These are phyloP conservation scores for Penicillium olsonii DNA, from an alignment of 2,329 filamentous ascomycete genomes.

Conservation along the genomic window DNA sequence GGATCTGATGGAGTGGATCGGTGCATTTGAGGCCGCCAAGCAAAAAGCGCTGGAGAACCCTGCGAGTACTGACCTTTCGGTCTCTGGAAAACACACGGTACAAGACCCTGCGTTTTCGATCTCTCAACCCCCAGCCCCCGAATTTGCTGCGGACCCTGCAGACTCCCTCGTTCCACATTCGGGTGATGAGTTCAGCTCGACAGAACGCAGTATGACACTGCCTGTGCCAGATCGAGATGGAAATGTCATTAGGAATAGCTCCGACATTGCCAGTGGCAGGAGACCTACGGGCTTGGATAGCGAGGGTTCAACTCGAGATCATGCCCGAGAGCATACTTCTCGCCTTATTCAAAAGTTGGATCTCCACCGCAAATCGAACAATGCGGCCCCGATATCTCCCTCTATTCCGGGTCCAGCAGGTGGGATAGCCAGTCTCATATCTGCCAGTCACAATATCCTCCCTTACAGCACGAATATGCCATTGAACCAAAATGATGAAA, in stretches of 20 bases:
- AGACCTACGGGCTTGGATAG: slow-evolving; percentile 54
- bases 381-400: slow-evolving; percentile 54
- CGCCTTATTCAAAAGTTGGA: slow-evolving; percentile 93
- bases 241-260: slow-evolving; percentile 64
- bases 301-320: slow-evolving; percentile 70
- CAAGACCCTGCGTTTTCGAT: slow-evolving; percentile 84
- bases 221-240: slow-evolving; percentile 65
- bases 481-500: slow-evolving; percentile 39
- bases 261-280: slow-evolving; percentile 62
- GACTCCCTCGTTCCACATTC: slow-evolving; percentile 63
- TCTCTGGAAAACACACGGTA: slow-evolving; percentile 45
- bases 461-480: slow-evolving; percentile 59
- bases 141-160: slow-evolving; percentile 80
- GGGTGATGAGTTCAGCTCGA: slow-evolving; percentile 55
- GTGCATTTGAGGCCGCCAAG: slow-evolving; percentile 91
- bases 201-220: slow-evolving; percentile 67
- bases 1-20: slow-evolving; percentile 92
- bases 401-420: slow-evolving; percentile 50
- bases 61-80: slow-evolving; percentile 51
- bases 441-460: slow-evolving; percentile 76
- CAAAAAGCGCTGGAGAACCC: slow-evolving; percentile 82
- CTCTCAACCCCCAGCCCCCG: slow-evolving; percentile 80
- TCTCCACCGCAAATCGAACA: slow-evolving; percentile 73
- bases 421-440: slow-evolving; percentile 83
- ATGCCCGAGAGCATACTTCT: slow-evolving; percentile 74